phyloP scores from a whole-genome alignment of 106 monocot genomes.

The Phalaenopsis equestris region DNA sequence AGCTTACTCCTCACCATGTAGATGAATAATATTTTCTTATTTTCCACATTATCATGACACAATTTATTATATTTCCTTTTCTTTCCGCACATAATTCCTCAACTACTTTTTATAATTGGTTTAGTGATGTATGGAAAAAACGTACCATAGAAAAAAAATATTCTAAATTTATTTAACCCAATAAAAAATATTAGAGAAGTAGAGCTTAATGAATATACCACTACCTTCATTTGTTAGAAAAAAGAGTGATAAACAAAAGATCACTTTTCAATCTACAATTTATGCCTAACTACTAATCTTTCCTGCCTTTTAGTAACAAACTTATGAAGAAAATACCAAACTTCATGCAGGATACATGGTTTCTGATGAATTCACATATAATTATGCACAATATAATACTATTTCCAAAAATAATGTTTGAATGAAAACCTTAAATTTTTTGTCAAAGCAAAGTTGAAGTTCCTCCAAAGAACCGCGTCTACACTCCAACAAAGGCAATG shows the following conservation, averaged over 20 bases:
- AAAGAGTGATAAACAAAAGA: not conserved
- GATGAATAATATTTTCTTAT: no score
- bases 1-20: no score
- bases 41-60: no score
- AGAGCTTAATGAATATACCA: not conserved
- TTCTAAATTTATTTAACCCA: not conserved
- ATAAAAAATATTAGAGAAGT: not conserved
- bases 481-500: constrained; percentile 58
- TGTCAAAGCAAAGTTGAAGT: constrained; percentile 73
- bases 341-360: no score
- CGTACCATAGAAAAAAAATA: no score
- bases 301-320: not conserved
- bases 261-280: not conserved
- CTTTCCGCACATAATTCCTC: no score
- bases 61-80: no score
- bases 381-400: not conserved
- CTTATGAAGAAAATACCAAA: not conserved
- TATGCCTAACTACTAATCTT: not conserved
- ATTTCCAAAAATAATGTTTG: not conserved
- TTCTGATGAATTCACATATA: not conserved
- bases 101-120: not conserved
- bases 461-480: constrained; percentile 60
- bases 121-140: not conserved
- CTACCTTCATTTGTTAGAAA: not conserved
- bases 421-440: constrained; percentile 63